Evolutionary conservation across 768 basidiomycete genomes (phyloP).

Genomic region (Tremella mesenterica): DNA sequence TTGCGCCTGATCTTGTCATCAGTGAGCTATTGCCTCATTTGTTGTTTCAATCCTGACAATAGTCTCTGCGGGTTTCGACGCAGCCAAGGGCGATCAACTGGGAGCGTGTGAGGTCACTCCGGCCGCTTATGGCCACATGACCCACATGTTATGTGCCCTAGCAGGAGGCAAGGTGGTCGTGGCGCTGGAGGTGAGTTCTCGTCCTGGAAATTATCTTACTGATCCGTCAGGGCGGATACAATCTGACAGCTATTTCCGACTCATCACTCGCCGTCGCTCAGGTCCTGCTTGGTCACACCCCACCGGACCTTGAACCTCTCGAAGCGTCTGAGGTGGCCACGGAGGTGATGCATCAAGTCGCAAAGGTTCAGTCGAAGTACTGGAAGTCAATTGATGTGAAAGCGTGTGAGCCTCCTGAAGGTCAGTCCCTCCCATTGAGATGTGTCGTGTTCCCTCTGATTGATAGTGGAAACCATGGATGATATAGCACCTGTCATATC

Average conservation of each 20-base stretch:
- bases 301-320: constrained; percentile 63
- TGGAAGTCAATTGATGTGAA: constrained; percentile 84
- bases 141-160: constrained; percentile 83
- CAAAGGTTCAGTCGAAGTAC: constrained; percentile 74
- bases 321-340: constrained; percentile 69
- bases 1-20: constrained; percentile 89
- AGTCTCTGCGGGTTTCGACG: constrained; percentile 99
- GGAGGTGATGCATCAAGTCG: constrained; percentile 82
- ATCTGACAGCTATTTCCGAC: constrained; percentile 73
- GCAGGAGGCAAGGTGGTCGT: constrained; percentile 84
- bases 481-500: neutral
- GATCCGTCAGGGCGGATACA: constrained; percentile 78
- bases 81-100: constrained; percentile 82
- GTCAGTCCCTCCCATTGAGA: constrained; percentile 46
- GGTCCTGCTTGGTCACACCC: constrained; percentile 81
- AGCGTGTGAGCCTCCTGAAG: constrained; percentile 70
- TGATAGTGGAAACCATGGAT: neutral
- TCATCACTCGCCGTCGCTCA: constrained; percentile 80
- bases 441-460: neutral
- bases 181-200: constrained; percentile 71
- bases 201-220: neutral
- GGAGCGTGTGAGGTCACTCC: constrained; percentile 88
- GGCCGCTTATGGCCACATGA: constrained; percentile 94
- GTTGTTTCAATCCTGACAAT: constrained; percentile 8
- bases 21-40: constrained; percentile 52